These are phyloP conservation scores for Neoascochyta sp. DNA, from an alignment of 2,329 filamentous ascomycete species.

Conservation along the genomic window DNA sequence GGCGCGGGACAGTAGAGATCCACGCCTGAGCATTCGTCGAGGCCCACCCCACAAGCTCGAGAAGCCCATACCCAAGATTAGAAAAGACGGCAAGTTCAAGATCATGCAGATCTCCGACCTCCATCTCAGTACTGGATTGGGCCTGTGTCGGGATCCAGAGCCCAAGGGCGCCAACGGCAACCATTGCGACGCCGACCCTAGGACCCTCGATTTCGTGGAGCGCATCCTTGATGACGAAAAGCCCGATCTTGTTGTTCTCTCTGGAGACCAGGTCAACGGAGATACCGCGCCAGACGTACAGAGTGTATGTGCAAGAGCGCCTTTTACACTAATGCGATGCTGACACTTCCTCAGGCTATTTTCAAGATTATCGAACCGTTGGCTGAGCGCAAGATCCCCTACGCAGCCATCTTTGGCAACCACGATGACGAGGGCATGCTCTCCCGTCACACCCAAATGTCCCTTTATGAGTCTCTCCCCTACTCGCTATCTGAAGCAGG, in stretches of 20 bases:
- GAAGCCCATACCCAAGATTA: conserved; percentile 72
- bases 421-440: conserved; percentile 91
- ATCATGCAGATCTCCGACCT: conserved; percentile 95
- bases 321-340: conserved; percentile 1
- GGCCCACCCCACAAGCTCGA: conserved; percentile 62
- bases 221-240: conserved; percentile 86
- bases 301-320: conserved; percentile 55
- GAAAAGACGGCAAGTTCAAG: conserved; percentile 90
- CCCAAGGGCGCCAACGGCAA: conserved; percentile 68
- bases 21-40: conserved; percentile 73
- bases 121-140: conserved; percentile 86
- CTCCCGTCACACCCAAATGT: conserved; percentile 75
- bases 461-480: conserved; percentile 77
- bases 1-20: conserved; percentile 59
- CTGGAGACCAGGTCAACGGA: conserved; percentile 93
- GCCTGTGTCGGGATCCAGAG: conserved; percentile 79
- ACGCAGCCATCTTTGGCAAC: conserved; percentile 92
- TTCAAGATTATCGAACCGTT: conserved; percentile 89
- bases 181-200: conserved; percentile 83
- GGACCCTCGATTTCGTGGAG: conserved; percentile 85
- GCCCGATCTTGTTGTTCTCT: conserved; percentile 86
- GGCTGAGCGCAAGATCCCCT: conserved; percentile 83
- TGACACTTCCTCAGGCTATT: conserved; percentile 59
- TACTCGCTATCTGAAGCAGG: conserved; percentile 85
- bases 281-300: conserved; percentile 89